phyloP scores from a whole-genome alignment of 169 alveolate genomes.

The Plasmodium adleri region DNA sequence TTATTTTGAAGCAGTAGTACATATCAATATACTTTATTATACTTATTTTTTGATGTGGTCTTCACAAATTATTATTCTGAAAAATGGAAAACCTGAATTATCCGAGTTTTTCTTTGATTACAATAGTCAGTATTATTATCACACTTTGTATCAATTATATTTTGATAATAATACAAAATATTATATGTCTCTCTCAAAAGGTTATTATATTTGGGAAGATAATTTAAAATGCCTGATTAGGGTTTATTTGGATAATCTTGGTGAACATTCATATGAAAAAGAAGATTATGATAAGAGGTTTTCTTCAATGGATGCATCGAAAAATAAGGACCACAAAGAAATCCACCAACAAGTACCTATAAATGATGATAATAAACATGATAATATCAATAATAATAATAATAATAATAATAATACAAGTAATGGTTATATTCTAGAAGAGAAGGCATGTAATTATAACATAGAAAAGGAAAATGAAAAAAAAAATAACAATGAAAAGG shows the following conservation, averaged over 20 bases:
- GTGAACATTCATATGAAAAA: background rate
- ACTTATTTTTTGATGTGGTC: constrained; percentile 52
- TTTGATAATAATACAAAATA: constrained; percentile 84
- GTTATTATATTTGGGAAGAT: constrained; percentile 81
- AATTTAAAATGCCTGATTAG: constrained; percentile 59
- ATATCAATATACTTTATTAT: constrained; percentile 20
- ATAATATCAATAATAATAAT: background rate
- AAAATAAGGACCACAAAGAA: background rate
- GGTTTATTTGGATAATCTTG: constrained; percentile 40
- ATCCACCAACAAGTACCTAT: background rate
- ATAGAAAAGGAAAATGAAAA: background rate
- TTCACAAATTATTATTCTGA: constrained; percentile 56
- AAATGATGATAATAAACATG: background rate
- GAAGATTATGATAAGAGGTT: background rate
- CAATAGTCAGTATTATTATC: constrained; percentile 65
- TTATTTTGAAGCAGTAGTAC: constrained; percentile 37
- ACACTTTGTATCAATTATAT: constrained; percentile 71
- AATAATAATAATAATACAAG: background rate
- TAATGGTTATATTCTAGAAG: background rate
- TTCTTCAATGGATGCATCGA: background rate
- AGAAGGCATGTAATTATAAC: background rate
- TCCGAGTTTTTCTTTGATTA: constrained; percentile 65
- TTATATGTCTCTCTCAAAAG: constrained; percentile 83
- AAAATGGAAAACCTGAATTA: constrained; percentile 49
- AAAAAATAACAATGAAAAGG: constrained; percentile 14